These are phyloP conservation scores for Tulasnella calospora DNA, from an alignment of 768 basidiomycete species.

Conservation along the genomic window DNA sequence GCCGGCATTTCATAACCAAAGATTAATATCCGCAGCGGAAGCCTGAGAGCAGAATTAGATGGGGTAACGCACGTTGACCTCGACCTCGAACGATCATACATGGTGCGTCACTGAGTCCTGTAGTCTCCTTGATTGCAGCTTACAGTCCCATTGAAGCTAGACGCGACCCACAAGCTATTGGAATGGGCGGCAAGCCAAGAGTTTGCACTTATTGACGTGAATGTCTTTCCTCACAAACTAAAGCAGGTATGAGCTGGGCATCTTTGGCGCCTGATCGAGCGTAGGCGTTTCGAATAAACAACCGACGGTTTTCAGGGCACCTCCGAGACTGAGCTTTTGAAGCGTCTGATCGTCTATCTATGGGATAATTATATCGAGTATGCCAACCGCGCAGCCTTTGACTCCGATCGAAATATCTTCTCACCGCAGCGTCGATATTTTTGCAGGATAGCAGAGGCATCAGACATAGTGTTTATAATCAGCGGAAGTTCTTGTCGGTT, in stretches of 20 bases:
- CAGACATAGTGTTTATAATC: slow-evolving; percentile 74
- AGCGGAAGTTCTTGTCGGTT: slow-evolving; percentile 80
- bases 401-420: slow-evolving; percentile 15
- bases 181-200: slow-evolving; percentile 63
- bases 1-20: slow-evolving; percentile 15
- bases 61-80: slow-evolving; percentile 67
- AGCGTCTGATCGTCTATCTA: slow-evolving; percentile 68
- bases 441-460: slow-evolving; percentile 63
- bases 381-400: slow-evolving; percentile 33
- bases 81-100: slow-evolving; percentile 73
- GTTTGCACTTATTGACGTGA: slow-evolving; percentile 80
- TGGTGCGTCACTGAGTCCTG: slow-evolving; percentile 51
- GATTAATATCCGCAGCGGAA: slow-evolving; percentile 55
- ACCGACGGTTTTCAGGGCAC: slow-evolving; percentile 33
- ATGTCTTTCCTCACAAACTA: slow-evolving; percentile 43
- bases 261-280: background rate
- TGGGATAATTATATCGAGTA: slow-evolving; percentile 98
- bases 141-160: slow-evolving; percentile 51
- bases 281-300: slow-evolving; percentile 40
- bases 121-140: background rate
- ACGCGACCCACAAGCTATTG: slow-evolving; percentile 75
- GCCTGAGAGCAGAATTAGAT: slow-evolving; percentile 77
- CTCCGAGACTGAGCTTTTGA: slow-evolving; percentile 32
- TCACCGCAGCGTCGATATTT: background rate
- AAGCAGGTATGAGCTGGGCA: slow-evolving; percentile 36